Evolutionary conservation across 345 rosid genomes (phyloP), one percentile per base, ranked within the genome.

Genomic region (Theobroma cacao): DNA sequence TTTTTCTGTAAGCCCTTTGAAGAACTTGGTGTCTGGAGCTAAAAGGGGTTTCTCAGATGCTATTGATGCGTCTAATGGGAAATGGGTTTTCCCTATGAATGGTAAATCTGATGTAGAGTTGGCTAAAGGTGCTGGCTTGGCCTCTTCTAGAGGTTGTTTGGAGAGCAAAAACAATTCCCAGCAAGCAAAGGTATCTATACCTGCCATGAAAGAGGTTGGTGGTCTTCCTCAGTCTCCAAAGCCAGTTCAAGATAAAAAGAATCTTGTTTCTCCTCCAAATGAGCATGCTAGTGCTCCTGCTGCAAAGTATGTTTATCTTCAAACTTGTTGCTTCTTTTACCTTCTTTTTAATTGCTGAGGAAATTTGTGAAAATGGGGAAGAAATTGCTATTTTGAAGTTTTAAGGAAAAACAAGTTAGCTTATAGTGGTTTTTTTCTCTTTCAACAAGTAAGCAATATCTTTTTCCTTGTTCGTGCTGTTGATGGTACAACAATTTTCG

Each of bases 21-120:
- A 86, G 86, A 83, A 65, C 76, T 72, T 84, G 5, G 86, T 87
- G 30, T 88, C 92, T 47, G 95, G 93, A 28, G 87, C 91, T 69
- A 91, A 91, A 79, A 88, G 93, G 78, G 93, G 84, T 48, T 91
- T 91, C 82, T 86, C 89, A n/a, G 91, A 89, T 80, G 90, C 89
- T 86, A 81, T 86, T 84, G 83, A 84, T 70, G 89, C 78, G 58
- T 69, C 81, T 53, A 66, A 81, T 75, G 84, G 76, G 22, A 87
- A 82, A 34, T 84, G 93, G 91, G 88, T 75, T 81, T 81, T 90
- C 81, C 65, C 89, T 43, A 81, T 78, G 18, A 74, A 63, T 67
- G 77, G 77, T 75, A 84, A 83, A 79, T 83, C 89, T 82, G 87
- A 90, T 13, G 83, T 74, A 76, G 89, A 83, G 80, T 63, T 80